These are phyloP conservation scores for Tuber brumale DNA, from an alignment of 495 filamentous ascomycete species.

Conservation along the genomic window DNA sequence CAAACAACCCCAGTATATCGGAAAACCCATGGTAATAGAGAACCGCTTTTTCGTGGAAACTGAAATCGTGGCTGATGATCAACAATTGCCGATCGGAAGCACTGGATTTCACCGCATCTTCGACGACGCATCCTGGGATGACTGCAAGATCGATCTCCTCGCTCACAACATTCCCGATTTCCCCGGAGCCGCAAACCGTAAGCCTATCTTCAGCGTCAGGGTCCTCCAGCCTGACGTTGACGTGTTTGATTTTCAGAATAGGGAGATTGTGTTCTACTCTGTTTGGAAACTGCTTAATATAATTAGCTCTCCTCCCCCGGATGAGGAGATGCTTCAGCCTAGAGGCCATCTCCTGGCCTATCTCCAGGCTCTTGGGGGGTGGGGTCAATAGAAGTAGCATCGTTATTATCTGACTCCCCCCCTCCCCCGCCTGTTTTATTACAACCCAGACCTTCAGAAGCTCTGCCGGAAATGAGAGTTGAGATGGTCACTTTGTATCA, in stretches of 20 bases:
- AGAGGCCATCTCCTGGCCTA: not conserved
- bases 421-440: not conserved
- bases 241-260: slow-evolving; percentile 3
- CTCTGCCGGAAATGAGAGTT: not conserved
- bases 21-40: not conserved
- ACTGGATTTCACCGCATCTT: slow-evolving; percentile 1
- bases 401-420: not conserved
- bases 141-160: not conserved
- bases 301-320: not conserved
- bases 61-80: not conserved
- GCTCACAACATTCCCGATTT: slow-evolving; percentile 1
- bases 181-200: not conserved
- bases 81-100: not conserved
- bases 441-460: not conserved
- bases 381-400: not conserved
- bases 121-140: slow-evolving; percentile 1
- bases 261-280: slow-evolving; percentile 3
- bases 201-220: slow-evolving; percentile 1
- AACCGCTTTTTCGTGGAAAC: slow-evolving; percentile 1
- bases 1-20: slow-evolving; percentile 2
- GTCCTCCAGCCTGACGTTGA: not conserved
- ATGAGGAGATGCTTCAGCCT: not conserved
- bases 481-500: not conserved
- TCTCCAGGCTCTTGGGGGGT: not conserved
- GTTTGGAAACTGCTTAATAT: slow-evolving; percentile 2